phyloP scores from a whole-genome alignment of 768 basidiomycete species.

The Glaciozyma antarctica region DNA sequence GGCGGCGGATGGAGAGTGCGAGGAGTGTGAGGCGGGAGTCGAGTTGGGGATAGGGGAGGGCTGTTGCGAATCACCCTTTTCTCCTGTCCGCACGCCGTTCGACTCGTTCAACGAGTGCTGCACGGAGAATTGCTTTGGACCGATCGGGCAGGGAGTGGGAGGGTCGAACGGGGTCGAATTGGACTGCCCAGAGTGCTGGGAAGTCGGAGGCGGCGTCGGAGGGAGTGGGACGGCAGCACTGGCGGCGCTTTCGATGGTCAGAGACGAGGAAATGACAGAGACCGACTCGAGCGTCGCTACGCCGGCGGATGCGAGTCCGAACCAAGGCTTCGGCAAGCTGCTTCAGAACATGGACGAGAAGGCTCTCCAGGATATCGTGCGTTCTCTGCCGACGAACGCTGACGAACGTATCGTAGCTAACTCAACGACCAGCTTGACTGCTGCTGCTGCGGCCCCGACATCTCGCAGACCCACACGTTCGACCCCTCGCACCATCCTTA shows the following conservation, averaged over 20 bases:
- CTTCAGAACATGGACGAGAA: conserved; percentile 19
- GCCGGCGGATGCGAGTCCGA: background rate
- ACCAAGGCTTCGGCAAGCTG: background rate
- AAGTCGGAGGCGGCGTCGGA: background rate
- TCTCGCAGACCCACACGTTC: background rate
- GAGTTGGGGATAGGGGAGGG: background rate
- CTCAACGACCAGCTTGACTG: conserved; percentile 13
- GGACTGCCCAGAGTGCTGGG: conserved; percentile 9
- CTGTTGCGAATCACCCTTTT: background rate
- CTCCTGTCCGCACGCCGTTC: background rate
- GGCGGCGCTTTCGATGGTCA: background rate
- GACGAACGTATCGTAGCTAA: background rate
- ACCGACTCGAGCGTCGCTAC: conserved; percentile 4
- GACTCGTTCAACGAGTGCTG: conserved; percentile 13
- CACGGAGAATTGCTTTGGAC: conserved; percentile 14
- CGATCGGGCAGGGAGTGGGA: background rate
- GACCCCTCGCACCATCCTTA: conserved; percentile 13
- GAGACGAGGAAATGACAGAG: background rate
- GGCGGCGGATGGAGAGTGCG: background rate
- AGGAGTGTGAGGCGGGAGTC: background rate
- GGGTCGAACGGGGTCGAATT: background rate
- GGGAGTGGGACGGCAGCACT: background rate
- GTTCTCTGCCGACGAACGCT: background rate
- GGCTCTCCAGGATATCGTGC: conserved; percentile 27
- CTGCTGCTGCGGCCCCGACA: conserved; percentile 23